Base-by-base conservation (phyloP, 306 rosid species). In the Corylus americana region DNA sequence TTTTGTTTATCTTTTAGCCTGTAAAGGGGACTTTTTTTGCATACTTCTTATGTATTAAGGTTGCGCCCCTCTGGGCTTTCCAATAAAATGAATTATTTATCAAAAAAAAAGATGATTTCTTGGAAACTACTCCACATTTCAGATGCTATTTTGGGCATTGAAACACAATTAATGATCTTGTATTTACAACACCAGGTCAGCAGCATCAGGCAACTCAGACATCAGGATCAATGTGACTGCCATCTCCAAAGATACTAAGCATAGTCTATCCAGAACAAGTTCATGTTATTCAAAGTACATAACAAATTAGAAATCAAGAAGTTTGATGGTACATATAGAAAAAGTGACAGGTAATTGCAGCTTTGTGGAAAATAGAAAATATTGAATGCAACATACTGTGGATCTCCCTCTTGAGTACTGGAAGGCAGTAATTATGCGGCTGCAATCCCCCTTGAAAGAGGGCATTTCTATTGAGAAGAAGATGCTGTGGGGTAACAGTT, bases 401-500 rank as follows among this genome's bases (percentile, higher is more conserved):
- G 37, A 85, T 89, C 81, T 94, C 98, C 81, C 94, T 89, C 79
- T 94, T 94, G 74, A 94, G 94, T 73, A 88, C 87, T 16, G 90
- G 88, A 54, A 94, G 94, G 79, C 98, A 94, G 87, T 94, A 94
- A 85, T 87, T 92, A 83, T 94, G 98, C 55, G 97, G 98, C 81
- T 86, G 97, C 81, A 94, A 82, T 83, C 97, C 98, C 73, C 98
- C 98, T 85, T 92, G 97, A 85, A 94, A 94, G 61, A 94, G 81
- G 62, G 97, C 82, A 82, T 92, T 94, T 63, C 97, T 87, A 66
- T 94, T 94, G 8, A 94, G 89, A 79, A 94, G 79, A 78, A 94
- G 90, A 92, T 94, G 97, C 53, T 94, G 97, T 55, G 98, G 98
- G 27, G 98, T 92, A 80, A 94, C 97, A 39, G 97, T 94, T 74